Evolutionary conservation across 192 early-diverging fungal genomes (phyloP).

Genomic region (Coemansia sp.): DNA sequence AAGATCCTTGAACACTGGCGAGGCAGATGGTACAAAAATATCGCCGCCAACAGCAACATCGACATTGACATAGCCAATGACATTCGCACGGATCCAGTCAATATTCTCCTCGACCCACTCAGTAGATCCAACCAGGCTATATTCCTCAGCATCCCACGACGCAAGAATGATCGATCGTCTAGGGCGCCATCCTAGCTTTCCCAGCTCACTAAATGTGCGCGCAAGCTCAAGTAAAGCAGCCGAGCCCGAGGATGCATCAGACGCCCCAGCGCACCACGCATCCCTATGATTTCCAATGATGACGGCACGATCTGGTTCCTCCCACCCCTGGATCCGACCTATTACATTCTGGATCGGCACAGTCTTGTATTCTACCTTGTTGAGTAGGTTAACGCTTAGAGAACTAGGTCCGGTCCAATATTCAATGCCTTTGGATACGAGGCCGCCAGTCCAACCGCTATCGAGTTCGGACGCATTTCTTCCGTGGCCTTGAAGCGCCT

Average conservation of each 20-base stretch:
- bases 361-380: constrained; percentile 50
- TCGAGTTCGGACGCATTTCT: constrained; percentile 26
- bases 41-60: constrained; percentile 57
- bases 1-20: constrained; percentile 52
- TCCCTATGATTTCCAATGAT: constrained; percentile 67
- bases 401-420: constrained; percentile 61
- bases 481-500: constrained; percentile 54
- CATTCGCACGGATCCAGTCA: constrained; percentile 53
- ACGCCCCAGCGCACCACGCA: constrained; percentile 65
- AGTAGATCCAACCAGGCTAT: constrained; percentile 62
- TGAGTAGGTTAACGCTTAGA: constrained; percentile 54
- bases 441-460: constrained; percentile 56
- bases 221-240: constrained; percentile 61
- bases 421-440: constrained; percentile 38
- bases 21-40: constrained; percentile 50
- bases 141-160: constrained; percentile 70
- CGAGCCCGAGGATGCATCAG: constrained; percentile 62
- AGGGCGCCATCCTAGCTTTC: constrained; percentile 61
- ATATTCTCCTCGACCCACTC: constrained; percentile 66
- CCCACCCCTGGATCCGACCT: constrained; percentile 56
- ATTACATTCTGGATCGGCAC: constrained; percentile 64
- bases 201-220: constrained; percentile 53
- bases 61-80: constrained; percentile 61
- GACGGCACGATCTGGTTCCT: constrained; percentile 54
- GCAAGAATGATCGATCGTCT: constrained; percentile 60